These are phyloP conservation scores for Beta lomatogona DNA, from an alignment of 179 eudicot species.

Conservation along the genomic window DNA sequence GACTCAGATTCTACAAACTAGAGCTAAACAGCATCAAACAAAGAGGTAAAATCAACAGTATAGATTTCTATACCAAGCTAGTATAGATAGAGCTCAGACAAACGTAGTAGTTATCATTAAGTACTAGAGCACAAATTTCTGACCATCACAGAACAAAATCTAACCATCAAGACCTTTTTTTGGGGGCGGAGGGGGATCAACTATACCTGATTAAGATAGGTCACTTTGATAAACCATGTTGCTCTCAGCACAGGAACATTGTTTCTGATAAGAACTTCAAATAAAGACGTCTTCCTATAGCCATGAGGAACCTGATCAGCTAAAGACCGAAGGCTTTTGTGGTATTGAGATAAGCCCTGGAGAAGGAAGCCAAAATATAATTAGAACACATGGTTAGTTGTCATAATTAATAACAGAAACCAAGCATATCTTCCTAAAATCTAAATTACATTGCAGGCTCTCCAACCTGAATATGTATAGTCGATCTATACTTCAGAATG, in stretches of 20 bases:
- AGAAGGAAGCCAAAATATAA: slow-evolving; percentile 18
- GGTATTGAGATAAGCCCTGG: slow-evolving; percentile 95
- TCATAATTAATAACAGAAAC: neutral
- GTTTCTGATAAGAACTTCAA: slow-evolving; percentile 88
- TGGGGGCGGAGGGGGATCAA: neutral
- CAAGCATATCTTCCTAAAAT: neutral
- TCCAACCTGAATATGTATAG: neutral
- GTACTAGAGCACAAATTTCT: no score
- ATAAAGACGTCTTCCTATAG: slow-evolving; percentile 65
- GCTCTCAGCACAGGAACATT: slow-evolving; percentile 93
- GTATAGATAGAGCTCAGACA: no score
- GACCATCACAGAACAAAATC: no score
- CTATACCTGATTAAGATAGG: slow-evolving; percentile 94
- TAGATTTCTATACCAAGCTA: neutral
- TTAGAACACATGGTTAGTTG: neutral
- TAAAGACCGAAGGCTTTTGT: slow-evolving; percentile 80
- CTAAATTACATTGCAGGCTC: neutral
- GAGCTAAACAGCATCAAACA: neutral
- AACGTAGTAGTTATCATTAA: no score
- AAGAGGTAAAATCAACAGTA: neutral
- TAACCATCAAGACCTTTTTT: no score
- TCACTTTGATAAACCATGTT: slow-evolving; percentile 95
- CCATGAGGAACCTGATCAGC: slow-evolving; percentile 96
- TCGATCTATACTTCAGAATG: neutral
- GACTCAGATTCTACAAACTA: neutral